phyloP scores from a whole-genome alignment of 2,329 filamentous ascomycete genomes.

The Hypoxylon rubiginosum region DNA sequence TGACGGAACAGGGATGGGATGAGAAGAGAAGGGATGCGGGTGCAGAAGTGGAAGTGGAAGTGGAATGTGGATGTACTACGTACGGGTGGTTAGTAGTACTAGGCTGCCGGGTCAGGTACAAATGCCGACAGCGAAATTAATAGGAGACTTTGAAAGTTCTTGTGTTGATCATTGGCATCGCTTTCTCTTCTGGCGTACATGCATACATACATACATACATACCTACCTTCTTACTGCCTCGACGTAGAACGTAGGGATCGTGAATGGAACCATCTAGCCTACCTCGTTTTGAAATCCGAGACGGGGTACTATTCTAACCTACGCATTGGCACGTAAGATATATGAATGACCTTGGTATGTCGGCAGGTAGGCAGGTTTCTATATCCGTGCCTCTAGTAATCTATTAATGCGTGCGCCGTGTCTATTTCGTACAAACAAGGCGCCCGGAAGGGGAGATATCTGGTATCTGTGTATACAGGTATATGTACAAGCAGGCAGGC shows the following conservation, averaged over 20 bases:
- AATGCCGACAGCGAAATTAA: not conserved
- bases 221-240: not conserved
- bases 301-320: not conserved
- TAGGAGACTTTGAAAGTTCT: constrained; percentile 1
- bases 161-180: not conserved
- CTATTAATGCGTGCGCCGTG: not conserved
- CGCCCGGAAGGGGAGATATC: constrained; percentile 16
- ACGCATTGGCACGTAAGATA: not conserved
- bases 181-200: not conserved
- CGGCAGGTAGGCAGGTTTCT: not conserved
- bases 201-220: too few species aligned
- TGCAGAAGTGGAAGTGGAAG: too few species aligned
- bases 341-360: not conserved
- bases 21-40: not conserved
- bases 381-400: not conserved
- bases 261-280: not conserved
- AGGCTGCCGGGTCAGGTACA: not conserved
- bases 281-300: not conserved
- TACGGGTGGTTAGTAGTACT: too few species aligned
- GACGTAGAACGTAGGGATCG: not conserved
- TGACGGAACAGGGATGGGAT: not conserved
- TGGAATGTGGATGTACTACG: not conserved
- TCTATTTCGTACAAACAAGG: not conserved
- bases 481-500: constrained; percentile 1
- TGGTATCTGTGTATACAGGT: constrained; percentile 1